Evolutionary conservation across 1,139 yeast genomes (phyloP), one percentile per base, ranked within the genome.

Genomic region (Debaryomyces robertsiae): DNA sequence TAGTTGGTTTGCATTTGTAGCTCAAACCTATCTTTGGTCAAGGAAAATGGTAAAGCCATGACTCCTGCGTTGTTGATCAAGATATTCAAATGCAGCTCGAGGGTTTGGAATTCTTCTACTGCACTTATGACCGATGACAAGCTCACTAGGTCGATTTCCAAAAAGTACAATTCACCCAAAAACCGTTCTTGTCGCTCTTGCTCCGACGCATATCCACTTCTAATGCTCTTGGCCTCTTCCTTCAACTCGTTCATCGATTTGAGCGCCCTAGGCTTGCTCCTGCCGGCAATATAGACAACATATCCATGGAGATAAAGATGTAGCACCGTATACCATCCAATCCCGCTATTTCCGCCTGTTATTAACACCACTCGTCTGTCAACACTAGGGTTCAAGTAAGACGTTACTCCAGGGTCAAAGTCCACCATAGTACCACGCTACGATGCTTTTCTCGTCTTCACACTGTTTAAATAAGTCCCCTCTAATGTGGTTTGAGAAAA

Each of bases 21-120:
- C 58, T 90, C 96, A 55, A 84, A 85, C 4, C 82, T 82, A 55
- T 89, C 95, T 18, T 63, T 63, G 0, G 96, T 85, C 22, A 67
- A 50, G 11, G 77, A 69, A 55, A 69, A 79, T 0, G 95, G 95
- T 10, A 82, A 67, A 2, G 86, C 94, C 82, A 86, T 83, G 3
- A 85, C 81, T 1, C 95, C 95, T 0, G 96, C 94, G 58, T 88
- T 89, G 53, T 87, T 81, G 27, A 89, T 72, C 32, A 89, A 69
- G 18, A 88, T 59, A 57, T 87, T 82, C 14, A 89, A 60, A 25
- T 65, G 61, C 5, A 65, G 54, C 53, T 87, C 95, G 40, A 63
- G 50, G 9, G 62, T 55, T 36, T 63, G 64, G 47, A 87, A 75
- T 24, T 66, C 65, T 9, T 63, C 57, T 4, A 79, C 82, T 0